Evolutionary conservation across 2,329 filamentous ascomycete species (phyloP), one percentile per base, ranked within the genome.

Genomic region (Aspergillus calidoustus): DNA sequence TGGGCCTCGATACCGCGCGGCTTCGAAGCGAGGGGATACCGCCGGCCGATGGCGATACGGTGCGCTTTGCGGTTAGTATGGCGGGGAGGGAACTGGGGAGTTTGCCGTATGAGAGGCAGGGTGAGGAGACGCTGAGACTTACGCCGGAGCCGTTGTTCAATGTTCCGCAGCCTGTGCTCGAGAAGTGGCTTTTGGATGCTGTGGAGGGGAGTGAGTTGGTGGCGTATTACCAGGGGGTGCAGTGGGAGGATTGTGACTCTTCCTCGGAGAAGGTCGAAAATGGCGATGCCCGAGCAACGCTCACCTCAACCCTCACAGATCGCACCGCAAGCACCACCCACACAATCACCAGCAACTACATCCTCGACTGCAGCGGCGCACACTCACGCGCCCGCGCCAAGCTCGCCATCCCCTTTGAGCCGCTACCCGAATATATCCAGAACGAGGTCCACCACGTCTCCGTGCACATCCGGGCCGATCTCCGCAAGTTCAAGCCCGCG

Each of bases 101-200:
- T 3, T 13, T 55, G 11, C 53, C 53, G 0, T 55, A 46, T 19
- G 53, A 55, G 28, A 15, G 53, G 30, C 53, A 55, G 38, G 53
- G 53, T 2, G 23, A 19, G 7, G 53, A 55, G 17, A 48, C 38
- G 22, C 25, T 46, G 9, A 25, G 17, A 1, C 47, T 55, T 22
- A 55, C 53, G 3, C 41, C 53, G 0, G 53, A 55, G 41, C 53
- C 53, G 25, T 11, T 55, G 43, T 55, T 55, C 22, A 55, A 55
- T 47, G 46, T 55, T 3, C 43, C 53, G 22, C 53, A 55, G 28
- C 53, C 53, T 19, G 23, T 17, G 6, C 23, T 55, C 17, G 53
- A 55, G 25, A 38, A 55, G 13, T 31, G 53, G 53, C 23, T 55
- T 19, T 13, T 55, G 15, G 41, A 43, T 3, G 53, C 23, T 3